Evolutionary conservation across 2,329 filamentous ascomycete species (phyloP), one percentile per base, ranked within the genome.

Genomic region (Neodidymelliopsis sp.): DNA sequence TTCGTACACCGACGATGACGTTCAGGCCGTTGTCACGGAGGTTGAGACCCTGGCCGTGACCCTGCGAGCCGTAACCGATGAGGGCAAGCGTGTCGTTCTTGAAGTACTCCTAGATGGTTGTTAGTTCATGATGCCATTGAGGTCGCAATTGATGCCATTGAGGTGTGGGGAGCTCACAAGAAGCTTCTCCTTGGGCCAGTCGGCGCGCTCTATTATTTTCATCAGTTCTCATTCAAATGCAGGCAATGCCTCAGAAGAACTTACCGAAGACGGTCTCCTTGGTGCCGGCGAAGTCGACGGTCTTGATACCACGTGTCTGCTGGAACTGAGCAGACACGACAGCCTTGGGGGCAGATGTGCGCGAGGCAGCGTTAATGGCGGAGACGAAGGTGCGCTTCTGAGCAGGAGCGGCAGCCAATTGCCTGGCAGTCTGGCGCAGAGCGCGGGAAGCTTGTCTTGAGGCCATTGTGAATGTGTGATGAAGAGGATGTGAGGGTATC

Each of bases 11-110:
- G 70, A 99, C 84, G 74, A 99, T 97, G 80, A 99, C 94, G 78
- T 97, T 97, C 67, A 99, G 85, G 76, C 94, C 94, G 82, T 99
- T 97, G 86, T 99, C 94, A 79, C 94, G 93, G 76, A 99, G 89
- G 86, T 99, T 99, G 60, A 99, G 90, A 77, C 94, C 95, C 83
- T 99, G 94, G 66, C 94, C 94, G 84, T 99, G 94, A 71, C 94
- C 94, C 82, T 97, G 92, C 60, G 92, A 97, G 71, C 87, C 94
- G 81, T 99, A 99, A 76, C 94, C 94, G 78, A 99, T 99, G 74
- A 99, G 89, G 74, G 94, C 94, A 69, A 99, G 90, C 66, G 93
- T 97, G 80, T 99, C 94, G 81, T 99, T 86, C 86, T 97, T 97
- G 90, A 99, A 99, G 88, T 93, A 99, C 62, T 97, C 91, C 90